Conservation (phyloP, 805 yeast genomes). For the Pichia rugopelliculosa region DNA sequence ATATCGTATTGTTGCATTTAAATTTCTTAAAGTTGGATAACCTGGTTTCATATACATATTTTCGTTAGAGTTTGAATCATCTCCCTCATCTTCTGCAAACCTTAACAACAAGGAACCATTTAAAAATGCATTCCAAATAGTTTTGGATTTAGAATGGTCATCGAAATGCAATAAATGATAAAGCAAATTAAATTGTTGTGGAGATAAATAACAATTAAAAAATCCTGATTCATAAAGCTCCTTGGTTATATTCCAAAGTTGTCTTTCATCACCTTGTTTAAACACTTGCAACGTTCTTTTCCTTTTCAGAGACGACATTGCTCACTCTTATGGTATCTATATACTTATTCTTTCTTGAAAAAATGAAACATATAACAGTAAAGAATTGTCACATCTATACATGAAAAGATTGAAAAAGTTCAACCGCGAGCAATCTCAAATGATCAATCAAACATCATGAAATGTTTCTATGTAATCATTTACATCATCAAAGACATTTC, state of each 20-base stretch:
- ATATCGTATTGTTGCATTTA: slow-evolving; percentile 51
- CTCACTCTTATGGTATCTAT: not conserved
- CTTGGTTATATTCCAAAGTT: slow-evolving; percentile 28
- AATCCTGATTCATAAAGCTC: slow-evolving; percentile 31
- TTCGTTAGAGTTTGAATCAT: slow-evolving; percentile 21
- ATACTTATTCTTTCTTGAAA: not conserved
- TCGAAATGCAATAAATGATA: slow-evolving; percentile 35
- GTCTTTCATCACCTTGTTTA: slow-evolving; percentile 9
- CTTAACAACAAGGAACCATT: slow-evolving; percentile 30
- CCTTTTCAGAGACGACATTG: not conserved
- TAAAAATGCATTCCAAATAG: slow-evolving; percentile 41
- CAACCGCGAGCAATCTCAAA: slow-evolving; percentile 1
- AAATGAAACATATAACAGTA: too few species aligned
- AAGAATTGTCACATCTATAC: too few species aligned
- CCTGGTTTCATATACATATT: slow-evolving; percentile 41
- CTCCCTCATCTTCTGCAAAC: slow-evolving; percentile 20
- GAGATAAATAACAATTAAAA: slow-evolving; percentile 43
- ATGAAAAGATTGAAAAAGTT: not conserved
- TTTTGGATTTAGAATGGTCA: slow-evolving; percentile 10
- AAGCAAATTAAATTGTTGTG: slow-evolving; percentile 48
- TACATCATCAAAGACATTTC: too few species aligned
- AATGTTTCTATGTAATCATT: too few species aligned
- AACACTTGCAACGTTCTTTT: slow-evolving; percentile 10
- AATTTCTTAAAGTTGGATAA: slow-evolving; percentile 39
- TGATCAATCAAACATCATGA: too few species aligned